phyloP scores from a whole-genome alignment of 2,329 filamentous ascomycete genomes.

The Fusarium robinianum region DNA sequence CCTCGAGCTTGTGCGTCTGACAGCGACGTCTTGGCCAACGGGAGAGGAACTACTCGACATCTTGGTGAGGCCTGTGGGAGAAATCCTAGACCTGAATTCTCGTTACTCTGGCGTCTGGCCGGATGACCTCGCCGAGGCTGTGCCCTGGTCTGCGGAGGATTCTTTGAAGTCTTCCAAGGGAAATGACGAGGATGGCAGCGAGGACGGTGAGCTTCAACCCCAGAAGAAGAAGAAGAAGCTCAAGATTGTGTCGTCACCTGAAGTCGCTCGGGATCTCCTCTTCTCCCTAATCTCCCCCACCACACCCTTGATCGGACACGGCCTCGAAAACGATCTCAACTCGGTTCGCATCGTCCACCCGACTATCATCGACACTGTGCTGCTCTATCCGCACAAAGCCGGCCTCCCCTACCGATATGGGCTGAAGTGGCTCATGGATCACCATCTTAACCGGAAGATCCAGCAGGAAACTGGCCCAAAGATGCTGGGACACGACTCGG shows the following conservation, averaged over 20 bases:
- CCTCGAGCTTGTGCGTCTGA: constrained; percentile 86
- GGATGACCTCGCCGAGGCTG: constrained; percentile 73
- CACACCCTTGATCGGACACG: constrained; percentile 89
- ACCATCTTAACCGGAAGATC: constrained; percentile 74
- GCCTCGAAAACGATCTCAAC: constrained; percentile 94
- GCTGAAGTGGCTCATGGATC: constrained; percentile 74
- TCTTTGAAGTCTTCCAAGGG: constrained; percentile 34
- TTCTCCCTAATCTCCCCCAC: constrained; percentile 74
- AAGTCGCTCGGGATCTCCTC: constrained; percentile 74
- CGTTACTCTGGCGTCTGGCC: constrained; percentile 86
- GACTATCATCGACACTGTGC: constrained; percentile 80
- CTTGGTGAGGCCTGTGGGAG: constrained; percentile 80
- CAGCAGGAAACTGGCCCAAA: constrained; percentile 65
- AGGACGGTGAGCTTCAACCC: constrained; percentile 37
- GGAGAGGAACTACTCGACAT: constrained; percentile 79
- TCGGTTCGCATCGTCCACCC: constrained; percentile 82
- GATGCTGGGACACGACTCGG: constrained; percentile 79
- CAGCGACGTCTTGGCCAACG: constrained; percentile 83
- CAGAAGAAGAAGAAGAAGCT: constrained; percentile 52
- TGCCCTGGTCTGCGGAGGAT: constrained; percentile 52
- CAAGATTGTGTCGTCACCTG: constrained; percentile 75
- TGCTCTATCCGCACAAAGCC: constrained; percentile 78
- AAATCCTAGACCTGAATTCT: constrained; percentile 88
- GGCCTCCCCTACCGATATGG: constrained; percentile 79
- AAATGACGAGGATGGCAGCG: constrained; percentile 31